Percentiles rank a stretch among this genome's conserved stretches.
Evolutionary conservation across 345 rosid genomes (phyloP).

Genomic region (Salix viminalis): DNA sequence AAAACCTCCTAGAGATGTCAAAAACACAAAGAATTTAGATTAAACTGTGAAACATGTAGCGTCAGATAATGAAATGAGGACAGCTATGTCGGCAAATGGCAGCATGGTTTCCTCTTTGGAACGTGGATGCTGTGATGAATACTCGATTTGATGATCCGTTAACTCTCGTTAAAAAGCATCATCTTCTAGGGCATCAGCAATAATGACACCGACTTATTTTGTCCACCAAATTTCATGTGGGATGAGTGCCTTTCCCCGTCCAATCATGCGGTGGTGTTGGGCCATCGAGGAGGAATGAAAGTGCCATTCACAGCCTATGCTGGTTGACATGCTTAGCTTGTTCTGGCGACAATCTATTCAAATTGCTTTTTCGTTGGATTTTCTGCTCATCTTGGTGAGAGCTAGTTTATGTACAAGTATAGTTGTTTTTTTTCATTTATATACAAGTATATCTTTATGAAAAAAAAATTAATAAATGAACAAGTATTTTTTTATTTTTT

Average conservation of each 20-base stretch:
- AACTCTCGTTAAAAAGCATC: neutral
- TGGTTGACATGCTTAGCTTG: neutral
- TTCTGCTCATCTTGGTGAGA: too few species aligned
- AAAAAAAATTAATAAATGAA: too few species aligned
- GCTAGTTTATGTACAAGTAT: too few species aligned
- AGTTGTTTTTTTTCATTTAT: too few species aligned
- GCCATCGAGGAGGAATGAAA: neutral
- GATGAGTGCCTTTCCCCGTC: neutral
- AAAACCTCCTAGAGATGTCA: too few species aligned
- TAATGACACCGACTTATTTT: neutral
- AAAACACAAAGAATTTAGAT: too few species aligned
- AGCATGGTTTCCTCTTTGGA: neutral
- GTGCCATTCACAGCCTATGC: neutral
- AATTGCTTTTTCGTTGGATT: neutral
- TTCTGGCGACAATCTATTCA: neutral
- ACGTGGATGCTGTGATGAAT: neutral
- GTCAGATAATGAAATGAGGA: too few species aligned
- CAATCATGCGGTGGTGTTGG: neutral
- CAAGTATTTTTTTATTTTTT: too few species aligned
- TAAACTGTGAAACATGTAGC: too few species aligned
- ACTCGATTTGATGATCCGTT: neutral
- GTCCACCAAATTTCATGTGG: neutral
- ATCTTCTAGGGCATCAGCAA: neutral
- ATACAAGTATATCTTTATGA: too few species aligned
- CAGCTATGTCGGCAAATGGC: neutral